These are phyloP conservation scores for Nymphaea colorata DNA, from an alignment of 164 flowering plant genomes.

Conservation along the genomic window DNA sequence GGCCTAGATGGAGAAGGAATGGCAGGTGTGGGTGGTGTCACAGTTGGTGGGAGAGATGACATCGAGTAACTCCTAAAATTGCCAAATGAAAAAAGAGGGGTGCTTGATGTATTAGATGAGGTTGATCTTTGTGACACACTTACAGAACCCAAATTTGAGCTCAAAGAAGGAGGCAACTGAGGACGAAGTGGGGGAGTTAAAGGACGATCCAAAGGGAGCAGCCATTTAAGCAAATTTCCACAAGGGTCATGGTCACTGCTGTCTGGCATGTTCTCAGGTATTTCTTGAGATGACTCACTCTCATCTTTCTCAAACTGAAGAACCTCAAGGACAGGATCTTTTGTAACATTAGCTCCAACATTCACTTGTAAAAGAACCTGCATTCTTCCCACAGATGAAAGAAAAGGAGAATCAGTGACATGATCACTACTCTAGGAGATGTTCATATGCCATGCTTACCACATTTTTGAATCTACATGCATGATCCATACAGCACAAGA, in stretches of 20 bases:
- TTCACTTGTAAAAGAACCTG: slow-evolving; percentile 92
- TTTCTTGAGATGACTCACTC: slow-evolving; percentile 18
- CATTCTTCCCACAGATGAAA: slow-evolving; percentile 67
- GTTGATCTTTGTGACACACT: slow-evolving; percentile 36
- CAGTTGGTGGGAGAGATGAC: slow-evolving; percentile 77
- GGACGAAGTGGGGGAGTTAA: slow-evolving; percentile 48
- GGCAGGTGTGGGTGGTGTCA: slow-evolving; percentile 26
- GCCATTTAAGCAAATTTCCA: slow-evolving; percentile 76
- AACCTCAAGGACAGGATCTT: slow-evolving; percentile 77
- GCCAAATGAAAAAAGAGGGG: slow-evolving; percentile 75
- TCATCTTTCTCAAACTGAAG: slow-evolving; percentile 83
- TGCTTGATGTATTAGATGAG: slow-evolving; percentile 49
- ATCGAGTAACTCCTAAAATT: slow-evolving; percentile 93
- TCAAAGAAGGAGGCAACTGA: slow-evolving; percentile 53
- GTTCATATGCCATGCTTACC: no score
- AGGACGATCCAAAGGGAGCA: slow-evolving; percentile 78
- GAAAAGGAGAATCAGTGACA: slow-evolving; percentile 19
- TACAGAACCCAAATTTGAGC: slow-evolving; percentile 36
- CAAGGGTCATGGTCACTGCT: slow-evolving; percentile 46
- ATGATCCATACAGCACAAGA: no score
- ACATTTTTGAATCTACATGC: no score
- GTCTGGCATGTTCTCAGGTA: slow-evolving; percentile 12
- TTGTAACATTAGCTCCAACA: slow-evolving; percentile 54
- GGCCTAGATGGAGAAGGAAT: slow-evolving; percentile 41
- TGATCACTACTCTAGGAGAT: neutral